Evolutionary conservation across 768 basidiomycete species (phyloP), one percentile per base, ranked within the genome.

Genomic region (Mycena galericulata): DNA sequence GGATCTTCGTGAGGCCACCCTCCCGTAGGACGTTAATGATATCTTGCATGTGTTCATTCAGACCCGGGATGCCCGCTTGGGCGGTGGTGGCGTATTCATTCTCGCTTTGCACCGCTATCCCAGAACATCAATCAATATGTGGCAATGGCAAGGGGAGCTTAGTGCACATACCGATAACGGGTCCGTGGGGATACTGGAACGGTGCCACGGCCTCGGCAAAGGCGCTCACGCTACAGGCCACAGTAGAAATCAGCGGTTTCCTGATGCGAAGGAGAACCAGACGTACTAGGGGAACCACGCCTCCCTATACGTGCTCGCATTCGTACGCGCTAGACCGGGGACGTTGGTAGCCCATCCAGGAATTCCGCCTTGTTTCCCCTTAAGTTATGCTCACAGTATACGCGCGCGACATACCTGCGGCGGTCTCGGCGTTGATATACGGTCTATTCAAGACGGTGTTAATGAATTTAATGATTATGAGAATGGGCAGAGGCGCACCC

Each of bases 381-480:
- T 9, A n/a, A 53, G 18, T 3, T 26, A 26, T 47, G 2, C 12
- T 3, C 14, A 11, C 20, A 24, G 27, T 18, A 10, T 9, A 29
- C 17, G 14, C n/a, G 14, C 3, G 20, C 8, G 2, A 4, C 14
- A 17, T 53, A 68, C 90, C 90, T 8, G 87, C 90, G 30, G 89
- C 89, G 8, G 87, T 89, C 72, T 91, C 90, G 5, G 89, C 89
- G 57, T 91, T 91, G 74, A 90, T 88, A 72, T 90, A 82, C 2
- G 80, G 80, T 7, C 79, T 80, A 26, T n/a, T n/a, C 18, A 34
- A 26, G 43, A 29, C n/a, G 1, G 14, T 11, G 18, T 27, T 15
- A 45, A 41, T 18, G 24, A 34, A n/a, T 22, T 17, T 12, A 14
- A 12, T 55, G 34, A 6, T 9, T 57, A 4, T n/a, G 11, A 24